Percentiles rank a stretch among this genome's conserved stretches.
Evolutionary conservation across 495 filamentous ascomycete genomes (phyloP).

Genomic region (Delitschia confertaspora): DNA sequence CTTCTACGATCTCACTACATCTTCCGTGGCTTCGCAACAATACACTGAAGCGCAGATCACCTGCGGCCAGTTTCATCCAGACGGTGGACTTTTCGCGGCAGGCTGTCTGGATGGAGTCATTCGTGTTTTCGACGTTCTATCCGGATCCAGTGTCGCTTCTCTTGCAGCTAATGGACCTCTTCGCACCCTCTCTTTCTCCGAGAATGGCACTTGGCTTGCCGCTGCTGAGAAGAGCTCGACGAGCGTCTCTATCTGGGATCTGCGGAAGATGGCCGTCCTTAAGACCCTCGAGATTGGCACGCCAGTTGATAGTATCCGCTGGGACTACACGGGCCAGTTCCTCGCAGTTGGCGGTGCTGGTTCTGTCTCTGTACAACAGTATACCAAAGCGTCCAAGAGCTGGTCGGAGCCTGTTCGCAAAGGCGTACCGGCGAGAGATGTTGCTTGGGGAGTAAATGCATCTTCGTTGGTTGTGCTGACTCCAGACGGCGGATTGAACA

Average conservation of each 20-base stretch:
- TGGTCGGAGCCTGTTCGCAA: slow-evolving; percentile 82
- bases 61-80: slow-evolving; percentile 81
- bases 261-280: slow-evolving; percentile 67
- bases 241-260: slow-evolving; percentile 76
- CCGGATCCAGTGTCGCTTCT: slow-evolving; percentile 57
- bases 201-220: slow-evolving; percentile 96
- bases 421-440: slow-evolving; percentile 61
- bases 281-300: slow-evolving; percentile 79
- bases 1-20: slow-evolving; percentile 69
- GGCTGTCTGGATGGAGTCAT: slow-evolving; percentile 69
- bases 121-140: slow-evolving; percentile 76
- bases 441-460: slow-evolving; percentile 70
- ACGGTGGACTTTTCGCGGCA: slow-evolving; percentile 85
- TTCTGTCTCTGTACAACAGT: slow-evolving; percentile 80
- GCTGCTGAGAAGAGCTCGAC: slow-evolving; percentile 62
- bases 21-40: slow-evolving; percentile 60
- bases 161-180: slow-evolving; percentile 61
- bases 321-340: slow-evolving; percentile 95
- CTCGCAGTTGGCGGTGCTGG: slow-evolving; percentile 72
- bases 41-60: slow-evolving; percentile 76
- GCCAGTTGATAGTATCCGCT: slow-evolving; percentile 59
- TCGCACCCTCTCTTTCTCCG: slow-evolving; percentile 73
- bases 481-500: slow-evolving; percentile 61
- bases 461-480: slow-evolving; percentile 65
- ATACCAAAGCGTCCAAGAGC: slow-evolving; percentile 67